These are phyloP conservation scores for Apophysomyces variabilis DNA, from an alignment of 371 early-diverging fungal species.

Conservation along the genomic window DNA sequence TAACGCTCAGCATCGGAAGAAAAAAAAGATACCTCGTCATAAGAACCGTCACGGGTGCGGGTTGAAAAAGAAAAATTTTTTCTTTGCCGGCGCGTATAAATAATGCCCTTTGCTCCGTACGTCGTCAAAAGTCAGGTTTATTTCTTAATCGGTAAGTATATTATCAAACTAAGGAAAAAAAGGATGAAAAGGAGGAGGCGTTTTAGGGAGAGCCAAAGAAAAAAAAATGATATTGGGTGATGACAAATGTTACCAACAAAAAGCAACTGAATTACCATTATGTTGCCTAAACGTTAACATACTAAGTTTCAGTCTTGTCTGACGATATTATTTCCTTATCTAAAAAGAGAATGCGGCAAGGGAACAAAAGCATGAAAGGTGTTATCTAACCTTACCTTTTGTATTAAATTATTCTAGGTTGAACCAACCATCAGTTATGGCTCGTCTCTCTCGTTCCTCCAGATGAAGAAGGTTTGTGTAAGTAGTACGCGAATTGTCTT, in stretches of 20 bases:
- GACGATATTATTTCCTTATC: conserved; percentile 14
- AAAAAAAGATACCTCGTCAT: background rate
- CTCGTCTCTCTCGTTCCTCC: too few species aligned
- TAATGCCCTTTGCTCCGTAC: background rate
- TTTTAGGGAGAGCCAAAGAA: conserved; percentile 6
- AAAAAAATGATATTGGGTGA: conserved; percentile 17
- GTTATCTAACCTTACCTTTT: conserved; percentile 7
- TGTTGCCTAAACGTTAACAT: conserved; percentile 30
- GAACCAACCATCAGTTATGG: background rate
- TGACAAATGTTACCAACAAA: conserved; percentile 21
- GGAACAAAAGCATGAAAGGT: conserved; percentile 3
- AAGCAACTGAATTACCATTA: conserved; percentile 36
- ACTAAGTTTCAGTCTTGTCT: conserved; percentile 40
- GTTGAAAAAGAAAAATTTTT: background rate
- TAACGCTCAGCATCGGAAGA: background rate
- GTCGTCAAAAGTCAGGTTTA: conserved; percentile 1
- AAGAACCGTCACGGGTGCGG: background rate
- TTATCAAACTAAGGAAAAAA: background rate
- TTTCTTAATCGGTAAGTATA: background rate
- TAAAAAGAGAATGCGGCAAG: background rate
- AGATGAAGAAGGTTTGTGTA: conserved; percentile 1
- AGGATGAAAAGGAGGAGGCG: conserved; percentile 1
- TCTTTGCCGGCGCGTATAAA: background rate
- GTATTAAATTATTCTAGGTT: background rate
- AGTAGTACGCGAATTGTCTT: background rate